Base-by-base conservation (phyloP, 2,329 filamentous ascomycete genomes). In the Colletotrichum siamense region DNA sequence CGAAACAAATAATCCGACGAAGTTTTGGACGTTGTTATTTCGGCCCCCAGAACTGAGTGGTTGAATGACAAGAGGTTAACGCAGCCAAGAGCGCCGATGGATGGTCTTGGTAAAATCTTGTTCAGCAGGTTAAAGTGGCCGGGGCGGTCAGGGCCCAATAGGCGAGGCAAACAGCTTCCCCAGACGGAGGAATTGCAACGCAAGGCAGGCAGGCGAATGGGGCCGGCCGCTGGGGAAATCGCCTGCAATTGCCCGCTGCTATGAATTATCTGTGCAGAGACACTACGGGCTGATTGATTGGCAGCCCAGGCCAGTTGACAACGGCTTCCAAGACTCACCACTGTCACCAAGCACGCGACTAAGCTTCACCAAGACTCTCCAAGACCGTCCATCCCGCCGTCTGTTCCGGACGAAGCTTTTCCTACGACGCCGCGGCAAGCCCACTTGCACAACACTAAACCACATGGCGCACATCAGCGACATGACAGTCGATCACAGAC, bases 41-140 rank as follows among this genome's bases (percentile, higher is more conserved):
- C 36, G 69, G 69, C 39, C 63, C 69, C 63, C 55, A 18, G 49
- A 26, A 28, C 32, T 18, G 52, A 72, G 62, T 64, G 44, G 69
- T 65, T 64, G 61, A 63, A 71, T 71, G 39, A 65, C 70, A 68
- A 52, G 44, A 65, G 64, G 32, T 39, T 34, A 49, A 61, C 57
- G 64, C 44, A 76, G 70, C 73, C 70, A 69, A 74, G 64, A 76
- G 55, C 24, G 39, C 32, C 64, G 49, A 69, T 52, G 64, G 64
- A 76, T 15, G 71, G 59, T 69, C 64, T 76, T 74, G 70, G 74
- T 74, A 69, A 73, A 59, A 49, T 65, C 71, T 74, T 66, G 36
- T 68, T 63, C 34, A 6, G 34, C n/a, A 26, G 32, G 49, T 59
- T 28, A 59, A 44, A 52, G 70, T 24, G 16, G 30, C 26, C 34